Percentiles rank a stretch among this genome's conserved stretches.
Conservation (phyloP, 75 land plant species). For the Picea glauca region DNA sequence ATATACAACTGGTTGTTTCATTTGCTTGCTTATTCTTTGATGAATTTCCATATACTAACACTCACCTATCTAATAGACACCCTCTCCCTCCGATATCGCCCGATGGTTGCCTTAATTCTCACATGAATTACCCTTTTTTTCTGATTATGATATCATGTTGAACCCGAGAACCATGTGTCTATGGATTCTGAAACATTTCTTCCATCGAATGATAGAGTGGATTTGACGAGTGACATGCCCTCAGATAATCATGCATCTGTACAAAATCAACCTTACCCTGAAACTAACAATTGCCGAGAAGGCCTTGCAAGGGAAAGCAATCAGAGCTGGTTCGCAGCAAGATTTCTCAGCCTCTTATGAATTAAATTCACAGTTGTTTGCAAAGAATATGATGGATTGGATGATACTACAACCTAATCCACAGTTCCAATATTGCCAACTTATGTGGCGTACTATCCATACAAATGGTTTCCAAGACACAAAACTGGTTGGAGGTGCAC, state of each 20-base stretch:
- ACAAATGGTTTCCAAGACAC: constrained; percentile 42
- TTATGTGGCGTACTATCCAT: constrained; percentile 37
- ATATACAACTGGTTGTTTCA: too few species aligned
- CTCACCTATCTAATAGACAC: too few species aligned
- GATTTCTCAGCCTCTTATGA: constrained; percentile 1
- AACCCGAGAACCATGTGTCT: not conserved
- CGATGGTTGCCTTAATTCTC: too few species aligned
- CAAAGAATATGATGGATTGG: too few species aligned
- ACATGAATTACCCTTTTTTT: too few species aligned
- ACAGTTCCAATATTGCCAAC: too few species aligned
- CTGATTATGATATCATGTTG: too few species aligned
- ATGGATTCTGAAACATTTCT: not conserved
- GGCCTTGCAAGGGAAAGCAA: not conserved
- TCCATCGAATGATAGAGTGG: not conserved
- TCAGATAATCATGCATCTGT: not conserved
- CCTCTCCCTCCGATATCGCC: too few species aligned
- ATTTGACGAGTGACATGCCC: not conserved
- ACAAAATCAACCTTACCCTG: not conserved
- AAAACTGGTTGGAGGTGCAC: constrained; percentile 44
- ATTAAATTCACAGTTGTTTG: constrained; percentile 5
- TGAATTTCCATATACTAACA: too few species aligned
- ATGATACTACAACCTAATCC: too few species aligned
- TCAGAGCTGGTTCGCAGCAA: not conserved
- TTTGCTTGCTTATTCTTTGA: too few species aligned
- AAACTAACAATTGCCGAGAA: not conserved